These are phyloP conservation scores for Leccinellum albellum DNA, from an alignment of 768 basidiomycete genomes.

Conservation along the genomic window DNA sequence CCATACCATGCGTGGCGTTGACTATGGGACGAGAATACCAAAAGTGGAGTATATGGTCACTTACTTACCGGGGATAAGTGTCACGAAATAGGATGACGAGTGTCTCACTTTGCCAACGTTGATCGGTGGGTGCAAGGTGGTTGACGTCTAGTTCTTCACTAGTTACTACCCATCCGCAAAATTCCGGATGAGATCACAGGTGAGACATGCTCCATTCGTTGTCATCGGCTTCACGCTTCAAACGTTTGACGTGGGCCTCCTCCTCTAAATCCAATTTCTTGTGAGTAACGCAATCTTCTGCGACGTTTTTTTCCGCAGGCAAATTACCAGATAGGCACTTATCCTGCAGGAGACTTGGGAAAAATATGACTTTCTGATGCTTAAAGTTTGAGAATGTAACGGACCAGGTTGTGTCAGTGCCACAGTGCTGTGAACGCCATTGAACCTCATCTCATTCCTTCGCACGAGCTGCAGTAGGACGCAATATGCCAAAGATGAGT, in stretches of 20 bases:
- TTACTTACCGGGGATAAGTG: background rate
- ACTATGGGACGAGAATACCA: background rate
- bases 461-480: background rate
- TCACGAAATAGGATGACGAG: slow-evolving; percentile 9
- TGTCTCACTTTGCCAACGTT: slow-evolving; percentile 19
- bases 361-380: background rate
- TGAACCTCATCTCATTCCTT: background rate
- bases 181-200: slow-evolving; percentile 5
- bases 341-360: background rate
- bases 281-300: slow-evolving; percentile 1
- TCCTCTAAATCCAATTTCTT: background rate
- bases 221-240: background rate
- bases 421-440: background rate
- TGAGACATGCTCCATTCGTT: slow-evolving; percentile 13
- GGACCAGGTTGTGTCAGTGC: background rate
- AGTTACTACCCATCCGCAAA: background rate
- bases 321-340: background rate
- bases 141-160: background rate
- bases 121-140: background rate
- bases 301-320: background rate
- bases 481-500: background rate
- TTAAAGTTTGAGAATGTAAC: background rate
- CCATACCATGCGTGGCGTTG: background rate
- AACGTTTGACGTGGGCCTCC: background rate
- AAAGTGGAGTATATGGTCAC: slow-evolving; percentile 1